Evolutionary conservation across 2,329 filamentous ascomycete species (phyloP).

Genomic region (Diaporthe citriasiana): DNA sequence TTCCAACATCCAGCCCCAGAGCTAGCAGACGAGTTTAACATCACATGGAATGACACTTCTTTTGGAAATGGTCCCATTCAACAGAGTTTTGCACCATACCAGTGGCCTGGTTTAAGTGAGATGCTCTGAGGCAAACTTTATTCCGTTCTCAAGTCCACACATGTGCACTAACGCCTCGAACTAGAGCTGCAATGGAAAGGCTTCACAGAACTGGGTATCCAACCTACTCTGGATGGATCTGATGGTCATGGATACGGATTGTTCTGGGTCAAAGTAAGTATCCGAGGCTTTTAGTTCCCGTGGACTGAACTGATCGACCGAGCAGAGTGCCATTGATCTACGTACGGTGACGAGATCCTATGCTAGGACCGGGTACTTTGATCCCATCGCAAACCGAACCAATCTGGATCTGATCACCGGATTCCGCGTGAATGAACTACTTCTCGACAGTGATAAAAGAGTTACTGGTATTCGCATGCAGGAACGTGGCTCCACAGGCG

Average conservation of each 20-base stretch:
- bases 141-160: background rate
- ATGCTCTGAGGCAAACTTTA: background rate
- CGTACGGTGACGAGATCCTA: background rate
- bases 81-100: slow-evolving; percentile 1
- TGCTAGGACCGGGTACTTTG: slow-evolving; percentile 1
- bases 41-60: background rate
- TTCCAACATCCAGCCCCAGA: background rate
- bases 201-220: background rate
- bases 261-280: background rate
- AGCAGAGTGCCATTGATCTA: background rate
- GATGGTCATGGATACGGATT: background rate
- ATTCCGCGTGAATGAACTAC: background rate
- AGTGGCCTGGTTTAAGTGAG: slow-evolving; percentile 1
- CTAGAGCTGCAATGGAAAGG: background rate
- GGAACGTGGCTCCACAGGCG: background rate
- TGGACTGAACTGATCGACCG: background rate
- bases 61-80: slow-evolving; percentile 3
- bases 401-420: background rate
- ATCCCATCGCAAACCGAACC: background rate
- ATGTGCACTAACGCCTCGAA: background rate
- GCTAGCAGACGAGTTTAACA: background rate
- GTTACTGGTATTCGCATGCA: background rate
- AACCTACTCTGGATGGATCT: background rate
- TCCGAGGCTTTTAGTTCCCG: background rate
- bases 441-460: background rate